A percentile compares a stretch with the other conserved stretches of the same genome.
Evolutionary conservation across 2,329 filamentous ascomycete species (phyloP).

Genomic region (Colletotrichum sp.): DNA sequence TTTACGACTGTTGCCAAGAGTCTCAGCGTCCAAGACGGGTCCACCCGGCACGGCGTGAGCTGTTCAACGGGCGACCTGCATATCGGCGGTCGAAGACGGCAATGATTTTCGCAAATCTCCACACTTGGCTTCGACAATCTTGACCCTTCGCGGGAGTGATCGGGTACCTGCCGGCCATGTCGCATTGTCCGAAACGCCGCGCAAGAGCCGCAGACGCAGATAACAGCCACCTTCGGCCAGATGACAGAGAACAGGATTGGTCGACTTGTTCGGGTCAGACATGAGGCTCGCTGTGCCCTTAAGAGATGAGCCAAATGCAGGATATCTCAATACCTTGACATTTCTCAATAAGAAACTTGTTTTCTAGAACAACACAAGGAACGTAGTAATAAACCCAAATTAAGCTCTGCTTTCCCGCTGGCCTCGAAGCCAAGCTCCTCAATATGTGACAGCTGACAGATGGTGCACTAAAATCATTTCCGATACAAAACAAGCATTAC

Average conservation of each 20-base stretch:
- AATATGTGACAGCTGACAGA: neutral
- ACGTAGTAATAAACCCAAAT: too few species aligned
- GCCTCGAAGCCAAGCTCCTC: neutral
- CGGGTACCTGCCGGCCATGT: neutral
- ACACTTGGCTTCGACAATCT: neutral
- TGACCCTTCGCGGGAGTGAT: neutral
- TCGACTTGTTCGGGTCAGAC: neutral
- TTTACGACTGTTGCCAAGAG: neutral
- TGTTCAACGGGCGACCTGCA: neutral
- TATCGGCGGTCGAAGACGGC: neutral
- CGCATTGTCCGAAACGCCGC: neutral
- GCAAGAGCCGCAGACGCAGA: neutral
- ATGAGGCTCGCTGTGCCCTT: neutral
- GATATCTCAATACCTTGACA: accelerated
- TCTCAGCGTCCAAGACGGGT: neutral
- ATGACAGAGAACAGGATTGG: neutral
- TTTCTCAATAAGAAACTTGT: accelerated
- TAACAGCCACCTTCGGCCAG: neutral
- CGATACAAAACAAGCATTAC: neutral
- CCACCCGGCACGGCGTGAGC: neutral
- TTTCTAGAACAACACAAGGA: too few species aligned
- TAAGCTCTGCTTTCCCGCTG: accelerated
- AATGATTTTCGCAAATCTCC: neutral
- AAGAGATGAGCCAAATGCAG: too few species aligned
- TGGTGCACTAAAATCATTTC: neutral